Base-by-base conservation (phyloP, 352 stramenopile genomes). In the Elongisporangium prolatum region DNA sequence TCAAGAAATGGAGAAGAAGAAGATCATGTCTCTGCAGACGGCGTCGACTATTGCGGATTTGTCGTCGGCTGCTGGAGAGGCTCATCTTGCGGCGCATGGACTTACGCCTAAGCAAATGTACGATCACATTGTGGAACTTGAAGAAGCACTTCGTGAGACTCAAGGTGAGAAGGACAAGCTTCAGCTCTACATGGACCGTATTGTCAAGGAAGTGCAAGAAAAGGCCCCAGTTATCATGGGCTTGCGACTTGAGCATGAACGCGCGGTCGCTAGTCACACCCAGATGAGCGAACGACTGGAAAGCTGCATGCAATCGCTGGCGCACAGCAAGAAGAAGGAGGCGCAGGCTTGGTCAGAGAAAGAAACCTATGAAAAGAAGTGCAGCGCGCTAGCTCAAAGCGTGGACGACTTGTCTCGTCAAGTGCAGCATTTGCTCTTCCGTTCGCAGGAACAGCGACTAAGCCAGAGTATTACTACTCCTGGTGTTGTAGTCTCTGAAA, bases 331-430 rank as follows among this genome's bases (percentile, higher is more conserved):
- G 57, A 69, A 75, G 40, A 74, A 88, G 37, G 84, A 98, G 64
- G 65, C 78, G 47, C 61, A 77, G 16, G 74, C 76, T n/a, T 67
- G 63, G 52, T 67, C 77, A 14, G 89, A 96, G 44, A 86, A 91
- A 59, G 65, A 61, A 38, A 60, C 74, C 17, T 74, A 86, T 50
- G 77, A 92, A 67, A 72, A 74, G 34, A 84, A 96, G 57, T 88
- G 82, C 38, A 68, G 86, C 3, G 80, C 89, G 24, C 69, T 97
- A 18, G 72, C 75, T 21, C 76, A 88, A 57, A 91, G 88, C 47
- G 91, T 95, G 34, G 79, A 93, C 22, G 92, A 98, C 61, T 72
- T 98, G 50, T 96, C 91, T 6, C 79, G 82, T 10, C 96, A 98
- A 69, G 88, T 98, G 5, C 96, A 98, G 68, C 78, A 95, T 56